Evolutionary conservation across 1,139 yeast species (phyloP).

Genomic region (Pichia kudriavzevii): DNA sequence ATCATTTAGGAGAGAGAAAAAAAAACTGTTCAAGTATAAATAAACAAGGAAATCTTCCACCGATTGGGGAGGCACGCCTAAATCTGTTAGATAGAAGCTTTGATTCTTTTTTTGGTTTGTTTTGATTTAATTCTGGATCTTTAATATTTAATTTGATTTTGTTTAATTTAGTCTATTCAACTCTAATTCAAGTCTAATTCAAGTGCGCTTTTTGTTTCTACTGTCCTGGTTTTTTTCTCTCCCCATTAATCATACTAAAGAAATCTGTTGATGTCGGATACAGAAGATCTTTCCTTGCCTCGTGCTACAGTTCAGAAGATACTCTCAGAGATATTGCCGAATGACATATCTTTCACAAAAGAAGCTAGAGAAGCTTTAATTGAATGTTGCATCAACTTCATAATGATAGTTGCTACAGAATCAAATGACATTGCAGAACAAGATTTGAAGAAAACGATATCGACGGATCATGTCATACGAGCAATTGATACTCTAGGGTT

Average conservation of each 20-base stretch:
- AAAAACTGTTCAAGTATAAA: too few relatives aligned
- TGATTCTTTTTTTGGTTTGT: neutral
- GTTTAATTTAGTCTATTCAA: too few relatives aligned
- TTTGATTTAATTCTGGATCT: neutral
- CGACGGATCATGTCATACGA: constrained; percentile 90
- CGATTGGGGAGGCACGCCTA: too few relatives aligned
- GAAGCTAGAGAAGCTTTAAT: constrained; percentile 95
- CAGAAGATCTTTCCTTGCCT: constrained; percentile 29
- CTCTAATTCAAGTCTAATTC: too few relatives aligned
- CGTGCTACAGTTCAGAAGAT: constrained; percentile 92
- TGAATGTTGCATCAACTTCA: constrained; percentile 92
- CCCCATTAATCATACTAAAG: too few relatives aligned
- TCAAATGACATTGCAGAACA: constrained; percentile 95
- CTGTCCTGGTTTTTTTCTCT: too few relatives aligned
- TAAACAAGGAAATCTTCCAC: too few relatives aligned
- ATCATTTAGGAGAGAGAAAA: too few relatives aligned
- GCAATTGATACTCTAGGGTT: constrained; percentile 88
- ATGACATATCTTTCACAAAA: constrained; percentile 79
- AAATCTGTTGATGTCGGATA: constrained; percentile 15
- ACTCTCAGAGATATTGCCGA: constrained; percentile 79
- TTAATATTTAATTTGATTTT: too few relatives aligned
- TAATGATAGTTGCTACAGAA: constrained; percentile 89
- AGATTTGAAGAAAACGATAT: constrained; percentile 93
- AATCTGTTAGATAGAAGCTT: too few relatives aligned
- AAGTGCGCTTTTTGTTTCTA: too few relatives aligned